A percentile compares a stretch with the other conserved stretches of the same genome.
phyloP scores from a whole-genome alignment of 495 filamentous ascomycete genomes.

The Neurospora sublineolata region DNA sequence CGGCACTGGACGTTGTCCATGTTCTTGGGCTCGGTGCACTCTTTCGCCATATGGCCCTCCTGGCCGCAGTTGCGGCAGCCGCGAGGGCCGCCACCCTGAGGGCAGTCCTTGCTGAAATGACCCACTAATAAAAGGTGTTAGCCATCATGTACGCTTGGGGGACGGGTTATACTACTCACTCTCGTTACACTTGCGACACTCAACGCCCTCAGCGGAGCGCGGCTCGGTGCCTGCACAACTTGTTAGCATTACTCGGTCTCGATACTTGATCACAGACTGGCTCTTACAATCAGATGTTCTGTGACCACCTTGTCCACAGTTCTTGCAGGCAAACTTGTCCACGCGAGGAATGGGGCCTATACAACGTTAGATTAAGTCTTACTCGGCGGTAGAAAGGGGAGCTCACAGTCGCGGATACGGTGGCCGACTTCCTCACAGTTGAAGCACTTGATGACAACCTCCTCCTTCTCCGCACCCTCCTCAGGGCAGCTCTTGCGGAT shows the following conservation, averaged over 20 bases:
- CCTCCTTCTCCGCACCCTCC: constrained; percentile 39
- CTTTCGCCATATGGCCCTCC: constrained; percentile 49
- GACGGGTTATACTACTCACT: constrained; percentile 29
- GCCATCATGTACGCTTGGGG: constrained; percentile 1
- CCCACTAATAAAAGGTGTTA: constrained; percentile 41
- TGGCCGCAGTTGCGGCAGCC: constrained; percentile 60
- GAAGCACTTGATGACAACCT: constrained; percentile 52
- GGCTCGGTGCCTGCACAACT: constrained; percentile 43
- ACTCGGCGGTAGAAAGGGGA: constrained; percentile 5
- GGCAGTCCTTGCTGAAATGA: constrained; percentile 79
- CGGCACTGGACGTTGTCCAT: constrained; percentile 53
- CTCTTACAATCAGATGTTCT: constrained; percentile 29
- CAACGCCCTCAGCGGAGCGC: constrained; percentile 57
- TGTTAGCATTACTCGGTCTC: constrained; percentile 19
- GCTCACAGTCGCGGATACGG: constrained; percentile 56
- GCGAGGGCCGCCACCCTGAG: constrained; percentile 38
- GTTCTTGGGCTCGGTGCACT: constrained; percentile 52
- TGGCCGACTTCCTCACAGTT: constrained; percentile 65
- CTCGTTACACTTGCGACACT: constrained; percentile 69
- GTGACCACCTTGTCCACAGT: constrained; percentile 52
- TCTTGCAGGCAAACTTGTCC: constrained; percentile 60
- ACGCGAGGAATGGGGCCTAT: constrained; percentile 39
- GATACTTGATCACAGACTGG: not conserved
- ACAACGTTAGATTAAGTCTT: constrained; percentile 16
- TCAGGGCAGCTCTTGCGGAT: constrained; percentile 52